Conservation (phyloP, 2,329 filamentous ascomycete genomes). For the Pseudocercospora vitis region DNA sequence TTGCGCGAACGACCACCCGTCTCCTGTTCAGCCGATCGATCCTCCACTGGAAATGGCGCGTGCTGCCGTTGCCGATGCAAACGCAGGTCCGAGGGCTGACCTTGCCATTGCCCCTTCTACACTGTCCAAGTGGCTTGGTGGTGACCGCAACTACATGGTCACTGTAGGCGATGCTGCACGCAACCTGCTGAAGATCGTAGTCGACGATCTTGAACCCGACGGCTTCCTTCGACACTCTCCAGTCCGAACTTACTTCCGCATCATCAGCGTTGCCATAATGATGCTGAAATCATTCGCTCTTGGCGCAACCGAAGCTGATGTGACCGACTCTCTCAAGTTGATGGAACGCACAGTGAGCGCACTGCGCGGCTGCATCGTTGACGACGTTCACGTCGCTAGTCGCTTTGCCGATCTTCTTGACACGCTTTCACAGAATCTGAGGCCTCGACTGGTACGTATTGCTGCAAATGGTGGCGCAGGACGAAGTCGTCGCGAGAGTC, state of each 20-base stretch:
- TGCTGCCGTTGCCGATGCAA: conserved; percentile 35
- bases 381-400: conserved; percentile 82
- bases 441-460: conserved; percentile 67
- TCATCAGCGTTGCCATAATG: conserved; percentile 83
- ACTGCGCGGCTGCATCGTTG: conserved; percentile 74
- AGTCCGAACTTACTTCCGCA: conserved; percentile 81
- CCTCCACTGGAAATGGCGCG: conserved; percentile 34
- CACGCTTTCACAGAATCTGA: conserved; percentile 70
- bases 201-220: conserved; percentile 70
- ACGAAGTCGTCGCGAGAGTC: conserved; percentile 27
- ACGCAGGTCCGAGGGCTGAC: conserved; percentile 39
- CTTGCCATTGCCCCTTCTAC: conserved; percentile 48
- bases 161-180: conserved; percentile 76
- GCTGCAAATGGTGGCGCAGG: conserved; percentile 45
- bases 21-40: conserved; percentile 30
- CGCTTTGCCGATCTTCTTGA: conserved; percentile 81
- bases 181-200: conserved; percentile 73
- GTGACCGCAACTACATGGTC: conserved; percentile 62
- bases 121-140: conserved; percentile 53
- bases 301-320: conserved; percentile 74
- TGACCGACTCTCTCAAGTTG: conserved; percentile 70
- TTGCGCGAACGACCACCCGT: conserved; percentile 72
- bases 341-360: conserved; percentile 75
- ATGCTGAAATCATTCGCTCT: conserved; percentile 80
- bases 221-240: conserved; percentile 80